Percentiles rank a stretch among this genome's conserved stretches.
Conservation (phyloP, 2,329 filamentous ascomycete species). For the Trichophyton simii region DNA sequence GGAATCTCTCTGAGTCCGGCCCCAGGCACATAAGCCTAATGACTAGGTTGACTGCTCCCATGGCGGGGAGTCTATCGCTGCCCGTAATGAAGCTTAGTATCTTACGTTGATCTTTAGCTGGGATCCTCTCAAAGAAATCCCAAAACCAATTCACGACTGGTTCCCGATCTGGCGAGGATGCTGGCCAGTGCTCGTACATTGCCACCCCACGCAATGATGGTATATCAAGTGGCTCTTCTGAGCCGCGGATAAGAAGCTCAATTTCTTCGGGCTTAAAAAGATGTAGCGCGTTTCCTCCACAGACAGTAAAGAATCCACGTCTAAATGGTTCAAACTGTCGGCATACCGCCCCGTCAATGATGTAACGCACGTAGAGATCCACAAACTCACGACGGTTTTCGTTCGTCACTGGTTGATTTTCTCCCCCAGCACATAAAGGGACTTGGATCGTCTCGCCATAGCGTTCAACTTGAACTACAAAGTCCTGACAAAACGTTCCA, state of each 20-base stretch:
- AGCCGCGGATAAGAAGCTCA: slow-evolving; percentile 72
- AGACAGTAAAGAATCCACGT: slow-evolving; percentile 84
- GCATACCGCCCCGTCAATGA: slow-evolving; percentile 64
- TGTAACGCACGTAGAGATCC: slow-evolving; percentile 65
- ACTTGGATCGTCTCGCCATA: slow-evolving; percentile 58
- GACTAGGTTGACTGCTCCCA: slow-evolving; percentile 65
- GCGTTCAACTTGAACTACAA: slow-evolving; percentile 61
- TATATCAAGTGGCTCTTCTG: slow-evolving; percentile 72
- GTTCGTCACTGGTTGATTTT: slow-evolving; percentile 66
- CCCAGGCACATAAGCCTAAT: slow-evolving; percentile 67
- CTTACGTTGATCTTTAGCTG: slow-evolving; percentile 58
- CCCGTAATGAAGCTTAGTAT: slow-evolving; percentile 80
- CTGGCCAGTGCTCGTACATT: slow-evolving; percentile 68
- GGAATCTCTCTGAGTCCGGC: slow-evolving; percentile 60
- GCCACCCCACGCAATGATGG: slow-evolving; percentile 62
- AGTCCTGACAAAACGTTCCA: slow-evolving; percentile 66
- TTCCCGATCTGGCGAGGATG: slow-evolving; percentile 42
- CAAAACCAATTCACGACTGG: slow-evolving; percentile 76
- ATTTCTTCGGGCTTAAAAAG: slow-evolving; percentile 87
- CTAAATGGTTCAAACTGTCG: slow-evolving; percentile 91
- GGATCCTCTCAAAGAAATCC: slow-evolving; percentile 59
- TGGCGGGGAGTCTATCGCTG: slow-evolving; percentile 79
- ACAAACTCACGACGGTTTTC: slow-evolving; percentile 75
- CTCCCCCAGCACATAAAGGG: slow-evolving; percentile 62
- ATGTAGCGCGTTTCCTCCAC: slow-evolving; percentile 73